Evolutionary conservation across 345 rosid genomes (phyloP).

Genomic region (Rhizophora apiculata): DNA sequence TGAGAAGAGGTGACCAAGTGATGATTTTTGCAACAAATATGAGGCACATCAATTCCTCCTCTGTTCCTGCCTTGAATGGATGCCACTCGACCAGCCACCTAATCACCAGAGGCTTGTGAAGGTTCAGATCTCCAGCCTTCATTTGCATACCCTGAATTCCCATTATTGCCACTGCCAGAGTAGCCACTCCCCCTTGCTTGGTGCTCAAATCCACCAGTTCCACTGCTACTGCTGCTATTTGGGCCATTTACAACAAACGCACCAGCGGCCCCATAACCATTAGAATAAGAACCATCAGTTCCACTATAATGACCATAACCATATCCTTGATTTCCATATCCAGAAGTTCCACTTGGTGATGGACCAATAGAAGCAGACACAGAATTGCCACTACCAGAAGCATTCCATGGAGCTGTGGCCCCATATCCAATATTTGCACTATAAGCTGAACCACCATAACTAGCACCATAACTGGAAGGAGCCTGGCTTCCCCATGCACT

Average conservation of each 20-base stretch:
- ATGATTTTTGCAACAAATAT: conserved; percentile 4
- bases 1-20: conserved; percentile 6
- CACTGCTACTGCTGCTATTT: conserved; percentile 8
- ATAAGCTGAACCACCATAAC: conserved; percentile 27
- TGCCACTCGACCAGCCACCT: conserved; percentile 23
- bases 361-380: conserved; percentile 23
- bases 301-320: conserved; percentile 34
- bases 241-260: conserved; percentile 23
- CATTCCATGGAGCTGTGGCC: conserved; percentile 17
- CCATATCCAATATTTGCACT: conserved; percentile 29
- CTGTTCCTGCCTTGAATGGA: conserved; percentile 26
- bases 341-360: conserved; percentile 23
- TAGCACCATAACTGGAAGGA: conserved; percentile 25
- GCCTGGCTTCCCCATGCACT: conserved; percentile 30
- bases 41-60: conserved; percentile 21
- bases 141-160: conserved; percentile 28
- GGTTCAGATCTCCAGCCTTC: conserved; percentile 30
- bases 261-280: conserved; percentile 27
- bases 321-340: conserved; percentile 33
- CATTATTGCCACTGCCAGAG: conserved; percentile 21
- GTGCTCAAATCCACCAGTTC: conserved; percentile 23
- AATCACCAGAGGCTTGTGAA: conserved; percentile 27
- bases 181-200: conserved; percentile 19
- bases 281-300: conserved; percentile 29
- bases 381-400: conserved; percentile 20